Evolutionary conservation across 2,329 filamentous ascomycete genomes (phyloP).

Genomic region (Ceratocystis destructans): DNA sequence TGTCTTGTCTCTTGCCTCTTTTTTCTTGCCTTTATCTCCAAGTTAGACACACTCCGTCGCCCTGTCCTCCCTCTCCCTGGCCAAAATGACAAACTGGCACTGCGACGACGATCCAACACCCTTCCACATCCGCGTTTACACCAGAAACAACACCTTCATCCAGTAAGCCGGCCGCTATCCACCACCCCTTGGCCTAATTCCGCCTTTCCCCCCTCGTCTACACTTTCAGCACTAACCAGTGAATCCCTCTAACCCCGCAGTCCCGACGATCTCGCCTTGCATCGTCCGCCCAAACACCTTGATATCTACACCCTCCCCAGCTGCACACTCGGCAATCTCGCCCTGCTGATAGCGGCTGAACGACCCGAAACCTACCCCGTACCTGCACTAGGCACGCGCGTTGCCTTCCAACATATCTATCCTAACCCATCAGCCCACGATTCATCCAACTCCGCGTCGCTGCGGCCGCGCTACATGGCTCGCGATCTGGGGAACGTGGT

Average conservation of each 20-base stretch:
- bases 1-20: background rate
- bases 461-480: slow-evolving; percentile 47
- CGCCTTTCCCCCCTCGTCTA: too few relatives aligned
- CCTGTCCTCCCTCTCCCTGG: slow-evolving; percentile 19
- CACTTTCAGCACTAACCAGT: background rate
- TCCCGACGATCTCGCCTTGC: slow-evolving; percentile 53
- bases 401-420: slow-evolving; percentile 79
- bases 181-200: too few relatives aligned
- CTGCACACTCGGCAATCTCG: slow-evolving; percentile 69
- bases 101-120: slow-evolving; percentile 42
- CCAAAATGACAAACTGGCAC: slow-evolving; percentile 11
- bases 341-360: slow-evolving; percentile 57
- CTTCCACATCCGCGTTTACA: slow-evolving; percentile 78
- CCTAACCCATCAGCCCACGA: slow-evolving; percentile 46
- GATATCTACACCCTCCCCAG: slow-evolving; percentile 77
- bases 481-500: slow-evolving; percentile 77
- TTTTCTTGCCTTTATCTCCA: too few relatives aligned
- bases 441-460: slow-evolving; percentile 11
- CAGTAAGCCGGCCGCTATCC: slow-evolving; percentile 32
- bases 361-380: slow-evolving; percentile 53
- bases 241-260: slow-evolving; percentile 29
- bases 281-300: slow-evolving; percentile 50
- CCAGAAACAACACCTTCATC: slow-evolving; percentile 59
- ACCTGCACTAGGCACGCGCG: slow-evolving; percentile 64
- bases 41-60: too few relatives aligned